Percentiles rank a stretch among this genome's conserved stretches.
These are phyloP conservation scores for Termitomyces bulborhizus DNA, from an alignment of 768 basidiomycete species.

Conservation along the genomic window DNA sequence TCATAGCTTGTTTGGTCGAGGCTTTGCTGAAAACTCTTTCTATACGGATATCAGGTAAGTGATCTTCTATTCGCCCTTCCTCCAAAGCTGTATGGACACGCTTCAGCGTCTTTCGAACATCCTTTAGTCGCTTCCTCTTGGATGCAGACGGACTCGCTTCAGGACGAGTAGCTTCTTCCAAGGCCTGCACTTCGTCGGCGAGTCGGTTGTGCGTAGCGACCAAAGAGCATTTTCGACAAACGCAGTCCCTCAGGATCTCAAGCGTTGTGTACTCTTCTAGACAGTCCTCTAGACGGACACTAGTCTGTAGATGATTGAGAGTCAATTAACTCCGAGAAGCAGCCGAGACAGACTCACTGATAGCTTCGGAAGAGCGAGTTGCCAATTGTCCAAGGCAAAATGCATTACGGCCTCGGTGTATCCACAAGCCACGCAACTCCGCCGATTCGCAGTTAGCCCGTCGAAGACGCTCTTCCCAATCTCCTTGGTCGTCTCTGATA, in stretches of 20 bases:
- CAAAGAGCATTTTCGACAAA: conserved; percentile 89
- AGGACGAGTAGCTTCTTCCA: conserved; percentile 38
- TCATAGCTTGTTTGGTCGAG: conserved; percentile 88
- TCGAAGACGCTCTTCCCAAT: conserved; percentile 75
- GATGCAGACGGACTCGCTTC: conserved; percentile 50
- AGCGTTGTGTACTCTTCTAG: conserved; percentile 85
- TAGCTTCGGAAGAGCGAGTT: conserved; percentile 64
- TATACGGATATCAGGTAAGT: conserved; percentile 71
- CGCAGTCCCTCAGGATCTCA: conserved; percentile 85
- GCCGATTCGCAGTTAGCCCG: conserved; percentile 82
- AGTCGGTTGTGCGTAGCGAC: conserved; percentile 68
- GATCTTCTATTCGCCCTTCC: conserved; percentile 77
- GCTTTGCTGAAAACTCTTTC: conserved; percentile 71
- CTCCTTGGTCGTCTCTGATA: conserved; percentile 20
- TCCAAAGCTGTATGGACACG: conserved; percentile 59
- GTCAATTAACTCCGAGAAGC: background rate
- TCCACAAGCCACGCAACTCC: conserved; percentile 84
- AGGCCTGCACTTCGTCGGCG: conserved; percentile 50
- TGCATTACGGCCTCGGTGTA: conserved; percentile 95
- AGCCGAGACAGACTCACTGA: conserved; percentile 44
- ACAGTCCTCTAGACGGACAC: conserved; percentile 74
- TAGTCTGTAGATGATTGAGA: conserved; percentile 32
- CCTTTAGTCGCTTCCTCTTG: conserved; percentile 70
- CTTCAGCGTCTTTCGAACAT: conserved; percentile 59
- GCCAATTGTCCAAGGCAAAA: conserved; percentile 83